Percentiles rank a stretch among this genome's conserved stretches.
Evolutionary conservation across 1,284 basidiomycete species (phyloP).

Genomic region (Ceratobasidium sp.): DNA sequence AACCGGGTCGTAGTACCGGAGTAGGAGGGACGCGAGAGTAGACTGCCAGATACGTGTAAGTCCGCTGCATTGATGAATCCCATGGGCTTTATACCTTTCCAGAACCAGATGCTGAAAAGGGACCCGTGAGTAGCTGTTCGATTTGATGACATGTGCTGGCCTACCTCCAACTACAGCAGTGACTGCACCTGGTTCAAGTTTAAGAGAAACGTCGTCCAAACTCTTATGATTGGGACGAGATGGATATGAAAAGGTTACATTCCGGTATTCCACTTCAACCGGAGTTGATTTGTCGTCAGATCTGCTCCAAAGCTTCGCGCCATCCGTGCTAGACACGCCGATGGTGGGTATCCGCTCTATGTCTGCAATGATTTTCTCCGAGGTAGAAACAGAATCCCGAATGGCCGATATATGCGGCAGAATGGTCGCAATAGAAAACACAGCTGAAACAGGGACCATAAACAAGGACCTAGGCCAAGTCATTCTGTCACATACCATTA

Average conservation of each 20-base stretch:
- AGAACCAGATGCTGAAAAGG: slow-evolving; percentile 48
- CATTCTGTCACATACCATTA: slow-evolving; percentile 7
- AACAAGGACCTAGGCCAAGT: neutral
- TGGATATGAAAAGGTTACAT: slow-evolving; percentile 55
- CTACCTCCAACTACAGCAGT: slow-evolving; percentile 53
- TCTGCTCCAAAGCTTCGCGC: slow-evolving; percentile 43
- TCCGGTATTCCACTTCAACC: slow-evolving; percentile 50
- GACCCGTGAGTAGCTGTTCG: neutral
- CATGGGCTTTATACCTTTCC: slow-evolving; percentile 47
- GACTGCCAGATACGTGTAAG: slow-evolving; percentile 44
- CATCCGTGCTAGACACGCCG: slow-evolving; percentile 46
- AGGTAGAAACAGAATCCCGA: slow-evolving; percentile 20
- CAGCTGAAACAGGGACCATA: neutral
- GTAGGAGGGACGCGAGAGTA: slow-evolving; percentile 52
- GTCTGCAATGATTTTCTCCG: slow-evolving; percentile 45
- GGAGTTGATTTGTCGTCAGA: slow-evolving; percentile 24
- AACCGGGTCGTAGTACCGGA: slow-evolving; percentile 54
- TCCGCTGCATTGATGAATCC: neutral
- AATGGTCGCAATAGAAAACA: slow-evolving; percentile 45
- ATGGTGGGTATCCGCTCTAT: slow-evolving; percentile 49
- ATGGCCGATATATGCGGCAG: slow-evolving; percentile 48
- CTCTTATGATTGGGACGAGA: slow-evolving; percentile 51
- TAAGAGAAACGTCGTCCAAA: slow-evolving; percentile 50
- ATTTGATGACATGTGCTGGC: neutral
- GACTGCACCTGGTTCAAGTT: slow-evolving; percentile 50